Evolutionary conservation across 805 yeast genomes (phyloP).

Genomic region (Sugiyamaella qingdaonensis): DNA sequence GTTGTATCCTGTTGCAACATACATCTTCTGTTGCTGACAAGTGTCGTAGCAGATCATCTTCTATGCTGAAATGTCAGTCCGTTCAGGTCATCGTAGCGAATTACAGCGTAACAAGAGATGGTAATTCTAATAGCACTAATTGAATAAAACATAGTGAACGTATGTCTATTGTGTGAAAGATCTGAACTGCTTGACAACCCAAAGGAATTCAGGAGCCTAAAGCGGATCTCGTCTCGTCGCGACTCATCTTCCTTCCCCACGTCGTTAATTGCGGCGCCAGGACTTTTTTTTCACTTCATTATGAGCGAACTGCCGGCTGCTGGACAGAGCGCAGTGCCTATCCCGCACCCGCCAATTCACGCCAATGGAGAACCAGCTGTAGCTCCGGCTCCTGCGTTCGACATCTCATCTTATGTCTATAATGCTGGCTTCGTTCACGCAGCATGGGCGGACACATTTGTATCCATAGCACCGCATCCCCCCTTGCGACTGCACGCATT

Average conservation of each 20-base stretch:
- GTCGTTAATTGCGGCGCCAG: not conserved
- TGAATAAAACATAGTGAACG: too few relatives aligned
- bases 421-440: slow-evolving; percentile 32
- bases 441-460: slow-evolving; percentile 35
- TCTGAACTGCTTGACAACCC: too few relatives aligned
- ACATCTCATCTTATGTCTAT: slow-evolving; percentile 27
- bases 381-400: slow-evolving; percentile 6
- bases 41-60: too few relatives aligned
- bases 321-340: not conserved
- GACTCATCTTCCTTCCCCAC: not conserved
- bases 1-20: too few relatives aligned
- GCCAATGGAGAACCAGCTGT: not conserved
- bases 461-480: slow-evolving; percentile 26
- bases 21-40: too few relatives aligned
- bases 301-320: not conserved
- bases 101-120: too few relatives aligned
- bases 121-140: too few relatives aligned
- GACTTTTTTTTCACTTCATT: not conserved
- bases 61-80: too few relatives aligned
- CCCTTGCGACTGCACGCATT: slow-evolving; percentile 32
- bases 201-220: not conserved
- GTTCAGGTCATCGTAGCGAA: too few relatives aligned
- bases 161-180: too few relatives aligned
- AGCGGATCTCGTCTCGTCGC: not conserved
- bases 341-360: slow-evolving; percentile 2